Base-by-base conservation (phyloP, 805 yeast genomes). In the Candida adriatica region DNA sequence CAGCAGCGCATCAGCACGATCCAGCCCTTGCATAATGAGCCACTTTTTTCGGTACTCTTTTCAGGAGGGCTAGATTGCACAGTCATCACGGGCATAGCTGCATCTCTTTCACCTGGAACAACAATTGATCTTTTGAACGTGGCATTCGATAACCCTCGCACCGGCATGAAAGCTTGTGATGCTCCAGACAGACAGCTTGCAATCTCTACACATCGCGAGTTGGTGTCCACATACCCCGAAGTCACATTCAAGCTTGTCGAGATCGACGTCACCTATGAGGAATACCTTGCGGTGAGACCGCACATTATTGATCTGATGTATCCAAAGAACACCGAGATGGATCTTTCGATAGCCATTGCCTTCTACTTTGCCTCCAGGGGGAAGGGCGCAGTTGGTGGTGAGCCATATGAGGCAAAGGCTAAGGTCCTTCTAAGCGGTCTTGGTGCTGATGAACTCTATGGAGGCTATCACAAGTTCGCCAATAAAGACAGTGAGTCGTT, bases 41-140 rank as follows among this genome's bases (percentile, higher is more conserved):
- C 62, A 2, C 54, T 56, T 6, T 56, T 78, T 26, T 81, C 82
- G 0, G 62, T 92, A 0, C 56, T 92, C 19, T 92, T 88, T 50
- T 85, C 96, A 26, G 99, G 99, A 2, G 99, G 99, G 0, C 62
- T 92, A 4, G 99, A 92, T 50, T 92, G 98, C 54, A 79, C 96
- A 0, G 57, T 90, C 1, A 48, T 92, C 16, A 87, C 94, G 0
- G 73, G 76, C 0, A 29, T 79, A 4, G 56, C 65, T 27, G 71
- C 55, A 4, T 58, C 35, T 42, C 60, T 53, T 13, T 34, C 34
- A 32, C 25, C 45, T 36, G 49, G 55, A 22, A 47, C 58, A 1
- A 34, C 40, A 2, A 67, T 92, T 7, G 96, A 90, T 51, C 62
- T 92, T n/a, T 49, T 92, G 10, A 90, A 88, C 37, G 98, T 92